Conservation (phyloP, 108 stramenopile genomes). For the Cylindrotheca closterium region DNA sequence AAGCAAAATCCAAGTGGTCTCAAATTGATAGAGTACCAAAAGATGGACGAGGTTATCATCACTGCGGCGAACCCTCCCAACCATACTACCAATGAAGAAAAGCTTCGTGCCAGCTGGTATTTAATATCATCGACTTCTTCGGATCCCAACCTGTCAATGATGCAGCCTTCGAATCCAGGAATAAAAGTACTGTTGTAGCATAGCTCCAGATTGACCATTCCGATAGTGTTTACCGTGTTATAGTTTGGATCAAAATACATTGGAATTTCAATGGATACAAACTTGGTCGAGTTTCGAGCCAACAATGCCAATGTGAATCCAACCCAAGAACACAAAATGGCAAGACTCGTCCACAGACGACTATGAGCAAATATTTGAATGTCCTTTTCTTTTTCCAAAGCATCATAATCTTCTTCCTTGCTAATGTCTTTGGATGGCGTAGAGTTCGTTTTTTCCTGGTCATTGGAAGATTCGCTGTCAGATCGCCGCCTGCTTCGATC, state of each 20-base stretch:
- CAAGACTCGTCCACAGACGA: conserved; percentile 32
- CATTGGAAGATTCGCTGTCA: too few relatives aligned
- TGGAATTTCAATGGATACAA: conserved; percentile 30
- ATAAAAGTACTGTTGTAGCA: conserved; percentile 35
- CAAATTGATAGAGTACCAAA: conserved; percentile 54
- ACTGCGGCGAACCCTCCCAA: conserved; percentile 41
- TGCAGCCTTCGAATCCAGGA: conserved; percentile 6
- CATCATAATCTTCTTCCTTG: too few relatives aligned
- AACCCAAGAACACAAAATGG: conserved; percentile 18
- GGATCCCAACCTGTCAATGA: conserved; percentile 14
- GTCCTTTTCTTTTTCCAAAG: conserved; percentile 8
- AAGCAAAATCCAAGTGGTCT: conserved; percentile 35
- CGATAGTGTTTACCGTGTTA: conserved; percentile 23
- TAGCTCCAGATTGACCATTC: conserved; percentile 35
- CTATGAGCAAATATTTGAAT: conserved; percentile 33
- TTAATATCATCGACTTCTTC: conserved; percentile 33
- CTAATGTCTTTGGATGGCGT: too few relatives aligned
- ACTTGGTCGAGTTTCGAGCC: conserved; percentile 20
- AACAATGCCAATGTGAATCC: conserved; percentile 14
- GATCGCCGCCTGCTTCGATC: too few relatives aligned
- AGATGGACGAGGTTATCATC: conserved; percentile 17
- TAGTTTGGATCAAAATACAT: conserved; percentile 34
- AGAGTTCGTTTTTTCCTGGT: too few relatives aligned
- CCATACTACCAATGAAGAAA: conserved; percentile 18
- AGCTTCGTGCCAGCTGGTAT: conserved; percentile 27